Base-by-base conservation (phyloP, 2,329 filamentous ascomycete species). In the Monosporascus ibericus region DNA sequence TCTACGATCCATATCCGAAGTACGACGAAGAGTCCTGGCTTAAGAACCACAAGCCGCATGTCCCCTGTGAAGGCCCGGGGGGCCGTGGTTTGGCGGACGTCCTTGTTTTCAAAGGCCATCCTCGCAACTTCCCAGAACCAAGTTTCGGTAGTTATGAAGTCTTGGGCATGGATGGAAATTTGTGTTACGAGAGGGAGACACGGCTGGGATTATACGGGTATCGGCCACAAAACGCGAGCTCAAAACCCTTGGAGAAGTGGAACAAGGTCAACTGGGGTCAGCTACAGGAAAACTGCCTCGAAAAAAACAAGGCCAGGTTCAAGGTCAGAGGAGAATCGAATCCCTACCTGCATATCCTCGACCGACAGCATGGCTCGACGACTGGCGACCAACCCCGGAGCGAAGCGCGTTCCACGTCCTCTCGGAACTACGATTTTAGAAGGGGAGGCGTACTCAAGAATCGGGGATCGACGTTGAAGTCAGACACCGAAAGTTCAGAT, bases 1-100 rank as follows among this genome's bases (percentile, higher is more conserved):
- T 78, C 20, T 90, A 88, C 68, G 77, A 85, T 53, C 88, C 88
- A 0, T 91, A 90, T 57, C 87, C 87, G 1, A 72, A 80, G 17
- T 89, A 90, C 70, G 86, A 88, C 62, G 79, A 76, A 48, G 70
- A 73, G 3, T 68, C 73, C 15, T 91, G 85, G 85, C 48, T 52
- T 27, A 60, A 69, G 72, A 47, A 79, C 57, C 74, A 78, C 47
- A 86, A 84, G 17, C 67, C 77, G 50, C 82, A 86, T 61, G 75
- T 82, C 6, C 69, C 84, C 2, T 92, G 88, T 65, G 72, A 80
- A 48, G 87, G 87, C 1, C 82, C 86, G 1, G 71, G 79, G 5
- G 85, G 85, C 44, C 72, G 77, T 52, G 75, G 75, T 47, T 68
- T 80, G 7, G 77, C 84, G 55, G 86, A 90, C 59, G 74, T 86